These are phyloP conservation scores for Camellia granthamiana DNA, from an alignment of 148 eudicot genomes.

Conservation along the genomic window DNA sequence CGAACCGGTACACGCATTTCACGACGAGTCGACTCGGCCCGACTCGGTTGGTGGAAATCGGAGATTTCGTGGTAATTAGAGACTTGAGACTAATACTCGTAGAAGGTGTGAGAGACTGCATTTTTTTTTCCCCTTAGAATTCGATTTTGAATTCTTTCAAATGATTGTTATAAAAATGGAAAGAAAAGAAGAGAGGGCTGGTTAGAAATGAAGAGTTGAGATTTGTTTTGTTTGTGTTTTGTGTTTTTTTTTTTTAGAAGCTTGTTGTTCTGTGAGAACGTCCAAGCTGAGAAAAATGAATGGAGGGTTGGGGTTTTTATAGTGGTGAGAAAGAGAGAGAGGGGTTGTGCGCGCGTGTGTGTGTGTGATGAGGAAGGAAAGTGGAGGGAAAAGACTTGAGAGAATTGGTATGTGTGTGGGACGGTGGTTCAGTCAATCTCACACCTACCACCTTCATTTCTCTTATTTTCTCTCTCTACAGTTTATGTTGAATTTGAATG, in stretches of 20 bases:
- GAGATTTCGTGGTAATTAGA: conserved; percentile 7
- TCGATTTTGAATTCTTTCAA: background rate
- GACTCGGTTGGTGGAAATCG: conserved; percentile 19
- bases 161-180: background rate
- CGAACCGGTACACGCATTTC: conserved; percentile 29
- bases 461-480: background rate
- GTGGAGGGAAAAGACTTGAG: conserved; percentile 5
- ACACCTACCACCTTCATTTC: conserved; percentile 51
- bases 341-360: background rate
- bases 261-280: conserved; percentile 43
- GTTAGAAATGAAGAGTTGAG: background rate
- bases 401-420: conserved; percentile 29
- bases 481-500: background rate
- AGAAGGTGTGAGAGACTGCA: conserved; percentile 52
- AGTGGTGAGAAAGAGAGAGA: conserved; percentile 12
- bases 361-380: background rate
- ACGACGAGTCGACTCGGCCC: conserved; percentile 33
- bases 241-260: background rate
- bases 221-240: no score
- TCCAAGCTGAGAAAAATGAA: conserved; percentile 46
- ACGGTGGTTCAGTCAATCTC: conserved; percentile 52
- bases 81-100: conserved; percentile 30
- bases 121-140: conserved; percentile 21
- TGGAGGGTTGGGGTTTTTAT: conserved; percentile 31
- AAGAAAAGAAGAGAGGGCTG: background rate